Evolutionary conservation across 805 yeast genomes (phyloP).

Genomic region (Ogataea methanolica): DNA sequence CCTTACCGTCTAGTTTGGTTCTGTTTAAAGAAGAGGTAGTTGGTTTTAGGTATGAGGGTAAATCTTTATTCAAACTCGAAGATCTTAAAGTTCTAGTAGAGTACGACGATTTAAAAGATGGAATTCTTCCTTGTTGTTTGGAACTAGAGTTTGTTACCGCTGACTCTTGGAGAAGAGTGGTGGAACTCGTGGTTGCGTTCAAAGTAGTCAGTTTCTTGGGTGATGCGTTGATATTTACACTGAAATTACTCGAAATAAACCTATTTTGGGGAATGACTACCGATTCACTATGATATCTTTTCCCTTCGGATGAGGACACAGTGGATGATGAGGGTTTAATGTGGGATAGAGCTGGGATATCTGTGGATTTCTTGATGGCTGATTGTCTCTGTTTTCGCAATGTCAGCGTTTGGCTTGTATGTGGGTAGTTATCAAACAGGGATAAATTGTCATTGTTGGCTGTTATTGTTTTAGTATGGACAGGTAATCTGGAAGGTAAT

Average conservation of each 20-base stretch:
- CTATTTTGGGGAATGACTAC: neutral
- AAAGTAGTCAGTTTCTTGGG: conserved; percentile 3
- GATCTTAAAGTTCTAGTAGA: neutral
- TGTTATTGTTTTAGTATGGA: conserved; percentile 1
- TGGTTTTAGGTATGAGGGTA: conserved; percentile 20
- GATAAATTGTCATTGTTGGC: too few species aligned
- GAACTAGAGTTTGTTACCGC: neutral
- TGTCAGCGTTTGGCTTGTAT: neutral
- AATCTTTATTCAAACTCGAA: conserved; percentile 4
- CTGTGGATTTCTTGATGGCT: neutral
- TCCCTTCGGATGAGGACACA: conserved; percentile 2
- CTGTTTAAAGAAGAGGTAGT: conserved; percentile 16
- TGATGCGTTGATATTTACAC: neutral
- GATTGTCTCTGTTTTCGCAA: neutral
- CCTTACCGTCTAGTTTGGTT: conserved; percentile 11
- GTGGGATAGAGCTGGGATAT: neutral
- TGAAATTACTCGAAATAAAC: neutral
- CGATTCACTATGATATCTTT: neutral
- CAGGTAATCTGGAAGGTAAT: conserved; percentile 11
- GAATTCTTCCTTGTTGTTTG: conserved; percentile 1
- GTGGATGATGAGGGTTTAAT: neutral
- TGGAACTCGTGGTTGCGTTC: conserved; percentile 4
- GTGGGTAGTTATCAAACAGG: too few species aligned
- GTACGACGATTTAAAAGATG: conserved; percentile 1
- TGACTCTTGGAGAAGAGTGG: neutral